These are phyloP conservation scores for Thuidium tamariscinum DNA, from an alignment of 225 moss, liverwort and hornwort genomes.

Conservation along the genomic window DNA sequence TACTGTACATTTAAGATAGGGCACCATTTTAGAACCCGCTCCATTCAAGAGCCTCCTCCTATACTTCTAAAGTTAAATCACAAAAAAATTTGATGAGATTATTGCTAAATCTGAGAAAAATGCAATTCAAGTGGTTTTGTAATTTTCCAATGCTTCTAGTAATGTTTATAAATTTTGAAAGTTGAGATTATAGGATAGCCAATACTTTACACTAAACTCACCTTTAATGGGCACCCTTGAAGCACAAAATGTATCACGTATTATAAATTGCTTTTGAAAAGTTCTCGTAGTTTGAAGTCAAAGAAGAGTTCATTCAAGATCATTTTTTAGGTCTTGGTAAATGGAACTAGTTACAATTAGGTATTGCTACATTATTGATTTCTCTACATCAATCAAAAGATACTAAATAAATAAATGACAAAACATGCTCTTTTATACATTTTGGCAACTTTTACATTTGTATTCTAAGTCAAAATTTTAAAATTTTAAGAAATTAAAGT, in stretches of 20 bases:
- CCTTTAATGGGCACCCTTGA: neutral
- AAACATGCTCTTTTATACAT: neutral
- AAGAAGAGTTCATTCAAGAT: neutral
- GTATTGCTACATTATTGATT: neutral
- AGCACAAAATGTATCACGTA: neutral
- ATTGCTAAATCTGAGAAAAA: accelerated
- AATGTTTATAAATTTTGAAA: neutral
- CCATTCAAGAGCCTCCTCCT: no score
- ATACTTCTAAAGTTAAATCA: neutral
- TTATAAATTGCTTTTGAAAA: neutral
- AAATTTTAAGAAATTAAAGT: neutral
- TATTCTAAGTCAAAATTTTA: neutral
- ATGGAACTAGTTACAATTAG: accelerated
- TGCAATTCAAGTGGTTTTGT: neutral
- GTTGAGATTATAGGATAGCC: neutral
- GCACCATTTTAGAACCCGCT: no score
- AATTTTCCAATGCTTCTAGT: neutral
- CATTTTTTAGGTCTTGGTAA: neutral
- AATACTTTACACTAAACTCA: neutral
- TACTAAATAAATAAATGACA: accelerated
- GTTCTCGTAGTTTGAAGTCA: neutral
- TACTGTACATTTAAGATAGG: no score
- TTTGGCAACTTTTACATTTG: neutral
- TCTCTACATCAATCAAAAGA: neutral
- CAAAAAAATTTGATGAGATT: neutral